Base-by-base conservation (phyloP, 371 early-diverging fungal species). In the Rhizopus sp. region DNA sequence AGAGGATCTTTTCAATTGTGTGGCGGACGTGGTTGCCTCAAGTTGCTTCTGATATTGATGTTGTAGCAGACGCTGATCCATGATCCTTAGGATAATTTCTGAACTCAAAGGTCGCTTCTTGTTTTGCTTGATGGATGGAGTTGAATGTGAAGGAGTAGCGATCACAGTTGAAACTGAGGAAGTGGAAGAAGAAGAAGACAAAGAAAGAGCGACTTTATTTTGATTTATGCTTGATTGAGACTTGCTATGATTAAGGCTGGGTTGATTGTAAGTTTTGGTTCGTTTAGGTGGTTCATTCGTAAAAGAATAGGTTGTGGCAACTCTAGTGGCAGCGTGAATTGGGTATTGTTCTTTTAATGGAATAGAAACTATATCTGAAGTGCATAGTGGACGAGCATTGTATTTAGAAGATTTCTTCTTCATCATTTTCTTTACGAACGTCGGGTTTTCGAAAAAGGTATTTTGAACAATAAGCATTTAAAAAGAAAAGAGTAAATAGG, bases 181-280 rank as follows among this genome's bases (percentile, higher is more conserved):
- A 10, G 37, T 56, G 12, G 53, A 55, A 9, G 52, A 47, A 17
- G 45, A 48, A 16, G 56, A 50, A 10, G 51, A 10, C 13, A 42
- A 5, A 9, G 47, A 62, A 29, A 52, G 62, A 5, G 62, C 17
- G 30, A 45, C 7, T 32, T 34, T 32, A 16, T 37, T 55, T 12
- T 12, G 8, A n/a, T 5, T 54, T 8, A 35, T 42, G 44, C 15
- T 34, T 38, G 29, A 53, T 37, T 46, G 40, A 29, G 45, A 4
- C 13, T 55, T 55, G 34, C 55, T 55, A n/a, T 55, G 55, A 33
- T 32, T 7, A 23, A 23, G 6, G 12, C 17, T 4, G 15, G 55
- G 55, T 7, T 55, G 44, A n/a, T 63, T 63, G 31, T 65, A 65
- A n/a, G 60, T 60, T 42, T 65, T 65, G 17, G 57, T 51, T 33